Conservation (phyloP, 495 filamentous ascomycete species). For the Lichina pygmaea region DNA sequence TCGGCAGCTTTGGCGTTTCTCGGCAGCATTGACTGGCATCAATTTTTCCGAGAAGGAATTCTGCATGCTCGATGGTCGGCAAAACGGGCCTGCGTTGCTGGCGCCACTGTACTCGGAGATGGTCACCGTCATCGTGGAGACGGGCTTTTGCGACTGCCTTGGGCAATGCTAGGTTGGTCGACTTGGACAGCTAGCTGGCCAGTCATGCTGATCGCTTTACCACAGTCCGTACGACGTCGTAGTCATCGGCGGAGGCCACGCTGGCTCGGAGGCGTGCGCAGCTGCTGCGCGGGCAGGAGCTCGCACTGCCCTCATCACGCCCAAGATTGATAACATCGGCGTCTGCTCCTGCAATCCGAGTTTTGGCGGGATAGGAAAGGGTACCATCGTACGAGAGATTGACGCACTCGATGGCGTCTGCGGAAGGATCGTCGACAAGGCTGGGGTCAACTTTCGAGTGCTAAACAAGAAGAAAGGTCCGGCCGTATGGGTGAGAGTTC, state of each 20-base stretch:
- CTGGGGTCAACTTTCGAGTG: constrained; percentile 72
- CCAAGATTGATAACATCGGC: constrained; percentile 64
- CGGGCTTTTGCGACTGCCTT: no score
- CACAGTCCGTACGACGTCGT: constrained; percentile 66
- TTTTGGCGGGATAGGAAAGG: constrained; percentile 96
- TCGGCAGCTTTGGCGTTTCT: no score
- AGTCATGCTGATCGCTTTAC: no score
- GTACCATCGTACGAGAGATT: constrained; percentile 83
- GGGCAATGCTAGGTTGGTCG: no score
- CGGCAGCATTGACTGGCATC: no score
- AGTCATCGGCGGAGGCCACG: constrained; percentile 89
- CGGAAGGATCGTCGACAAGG: constrained; percentile 75
- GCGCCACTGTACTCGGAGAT: no score
- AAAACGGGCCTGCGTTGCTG: no score
- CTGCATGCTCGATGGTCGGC: no score
- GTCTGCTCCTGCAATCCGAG: constrained; percentile 95
- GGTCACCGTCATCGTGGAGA: no score
- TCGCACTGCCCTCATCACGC: constrained; percentile 71
- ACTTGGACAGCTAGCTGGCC: no score
- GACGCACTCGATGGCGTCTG: constrained; percentile 86
- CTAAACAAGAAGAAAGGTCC: constrained; percentile 77
- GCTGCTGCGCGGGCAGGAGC: constrained; percentile 78
- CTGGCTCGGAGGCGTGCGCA: constrained; percentile 82
- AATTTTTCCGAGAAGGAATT: no score
- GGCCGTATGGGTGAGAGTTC: constrained; percentile 45